Evolutionary conservation across 768 basidiomycete genomes (phyloP).

Genomic region (Trametes meyenii): DNA sequence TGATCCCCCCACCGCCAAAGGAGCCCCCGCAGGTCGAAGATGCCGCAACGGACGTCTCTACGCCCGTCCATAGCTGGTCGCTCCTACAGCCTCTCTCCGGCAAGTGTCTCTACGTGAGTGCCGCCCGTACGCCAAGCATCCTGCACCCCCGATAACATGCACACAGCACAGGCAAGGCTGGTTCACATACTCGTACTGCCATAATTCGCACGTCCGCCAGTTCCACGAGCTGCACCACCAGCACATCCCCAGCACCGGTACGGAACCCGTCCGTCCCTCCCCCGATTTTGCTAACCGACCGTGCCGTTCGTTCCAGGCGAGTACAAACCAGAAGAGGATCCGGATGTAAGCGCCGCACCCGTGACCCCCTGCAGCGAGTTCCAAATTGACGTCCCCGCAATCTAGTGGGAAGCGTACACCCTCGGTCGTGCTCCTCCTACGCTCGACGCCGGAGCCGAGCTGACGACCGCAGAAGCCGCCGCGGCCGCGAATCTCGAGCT

Average conservation of each 20-base stretch:
- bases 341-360: constrained; percentile 56
- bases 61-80: constrained; percentile 80
- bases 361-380: constrained; percentile 23
- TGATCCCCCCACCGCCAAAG: constrained; percentile 69
- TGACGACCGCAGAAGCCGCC: constrained; percentile 67
- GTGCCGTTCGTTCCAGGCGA: constrained; percentile 49
- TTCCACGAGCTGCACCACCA: constrained; percentile 81
- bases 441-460: constrained; percentile 62
- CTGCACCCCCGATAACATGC: constrained; percentile 34
- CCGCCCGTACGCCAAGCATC: constrained; percentile 40
- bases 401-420: constrained; percentile 77
- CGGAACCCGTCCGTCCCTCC: constrained; percentile 25
- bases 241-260: constrained; percentile 69
- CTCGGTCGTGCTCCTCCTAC: constrained; percentile 68
- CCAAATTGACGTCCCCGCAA: constrained; percentile 25
- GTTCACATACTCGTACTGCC: constrained; percentile 98
- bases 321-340: constrained; percentile 84
- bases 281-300: constrained; percentile 16
- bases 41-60: constrained; percentile 54
- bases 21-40: constrained; percentile 50
- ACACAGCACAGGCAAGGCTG: constrained; percentile 81
- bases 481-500: constrained; percentile 73
- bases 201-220: constrained; percentile 93
- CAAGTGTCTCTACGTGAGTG: constrained; percentile 77
- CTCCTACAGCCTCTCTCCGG: constrained; percentile 79